Percentiles rank a stretch among this genome's conserved stretches.
These are phyloP conservation scores for Phialemoniopsis sp. DNA, from an alignment of 2,329 filamentous ascomycete species.

Conservation along the genomic window DNA sequence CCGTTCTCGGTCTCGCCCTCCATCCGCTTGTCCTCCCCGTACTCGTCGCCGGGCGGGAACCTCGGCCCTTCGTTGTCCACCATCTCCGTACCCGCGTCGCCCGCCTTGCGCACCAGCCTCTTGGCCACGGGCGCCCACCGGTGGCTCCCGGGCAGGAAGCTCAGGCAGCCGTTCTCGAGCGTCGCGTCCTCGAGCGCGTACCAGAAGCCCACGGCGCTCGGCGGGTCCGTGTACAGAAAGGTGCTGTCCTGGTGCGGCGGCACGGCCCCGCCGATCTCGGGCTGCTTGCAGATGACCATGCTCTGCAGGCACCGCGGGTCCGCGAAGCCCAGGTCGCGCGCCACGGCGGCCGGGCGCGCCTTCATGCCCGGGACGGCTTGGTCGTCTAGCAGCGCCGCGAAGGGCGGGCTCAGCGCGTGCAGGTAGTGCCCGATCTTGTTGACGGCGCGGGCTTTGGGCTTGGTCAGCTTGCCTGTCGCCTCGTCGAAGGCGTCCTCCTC, in stretches of 20 bases:
- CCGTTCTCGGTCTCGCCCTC: constrained; percentile 35
- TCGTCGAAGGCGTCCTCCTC: constrained; percentile 85
- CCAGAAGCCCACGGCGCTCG: constrained; percentile 92
- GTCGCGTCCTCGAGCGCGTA: constrained; percentile 94
- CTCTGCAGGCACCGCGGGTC: constrained; percentile 82
- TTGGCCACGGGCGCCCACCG: constrained; percentile 62
- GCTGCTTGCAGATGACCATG: constrained; percentile 99
- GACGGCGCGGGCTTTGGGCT: constrained; percentile 79
- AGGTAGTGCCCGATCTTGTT: constrained; percentile 86
- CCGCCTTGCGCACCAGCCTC: constrained; percentile 67
- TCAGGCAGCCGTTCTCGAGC: constrained; percentile 80
- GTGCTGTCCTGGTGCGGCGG: constrained; percentile 89
- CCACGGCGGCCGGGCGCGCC: constrained; percentile 55
- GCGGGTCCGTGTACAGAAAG: constrained; percentile 86
- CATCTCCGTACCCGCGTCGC: constrained; percentile 61
- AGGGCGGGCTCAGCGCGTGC: constrained; percentile 64
- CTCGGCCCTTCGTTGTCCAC: constrained; percentile 60
- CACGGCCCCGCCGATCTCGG: constrained; percentile 89
- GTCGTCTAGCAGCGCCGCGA: constrained; percentile 53
- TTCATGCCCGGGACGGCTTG: constrained; percentile 23
- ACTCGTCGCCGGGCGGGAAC: constrained; percentile 55
- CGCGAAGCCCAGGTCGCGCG: constrained; percentile 64
- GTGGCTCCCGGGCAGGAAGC: constrained; percentile 81
- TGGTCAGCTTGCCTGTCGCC: constrained; percentile 56
- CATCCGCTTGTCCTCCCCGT: constrained; percentile 35